Evolutionary conservation across 139 green algal species (phyloP), one percentile per base, ranked within the genome.

Genomic region (Pleodorina starrii): DNA sequence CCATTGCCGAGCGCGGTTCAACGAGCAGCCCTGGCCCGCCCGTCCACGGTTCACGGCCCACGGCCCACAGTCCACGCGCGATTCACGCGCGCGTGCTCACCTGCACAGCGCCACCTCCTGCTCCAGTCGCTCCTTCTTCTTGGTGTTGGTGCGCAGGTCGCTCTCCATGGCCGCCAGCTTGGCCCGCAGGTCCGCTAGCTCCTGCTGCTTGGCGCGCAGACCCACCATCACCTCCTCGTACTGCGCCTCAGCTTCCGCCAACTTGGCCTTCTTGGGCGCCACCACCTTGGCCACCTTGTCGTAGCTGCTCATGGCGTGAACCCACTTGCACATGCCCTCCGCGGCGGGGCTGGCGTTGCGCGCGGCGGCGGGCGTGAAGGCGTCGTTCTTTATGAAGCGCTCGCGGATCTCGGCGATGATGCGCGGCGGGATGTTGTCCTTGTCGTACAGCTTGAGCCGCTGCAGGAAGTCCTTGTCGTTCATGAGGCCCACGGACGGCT

Each of bases 281-380:
- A 95, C 90, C 79, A 96, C 91, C 91, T 96, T 95, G 72, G 94
- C 94, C 76, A 96, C 93, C 91, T 95, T 94, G 85, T 97, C 94
- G 76, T 97, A 97, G n/a, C 87, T 94, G 72, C 86, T 92, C 95
- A 97, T 97, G 71, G 95, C 95, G 79, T 96, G 92, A 38, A 96
- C 94, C 95, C 95, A 92, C 63, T 95, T 96, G 90, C 95, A 97
- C 92, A 97, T 95, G 43, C 94, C 94, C 90, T 96, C 93, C 29
- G 92, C 93, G 2, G 95, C 94, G 21, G 91, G 92, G 12, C 92
- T 95, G 5, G 92, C 92, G 40, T 84, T 91, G 38, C 69, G 76
- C 32, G 79, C 78, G 27, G 69, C 84, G 9, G 48, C 94, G 10
- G 95, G 95, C 21, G 95, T 97, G 93, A 97, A 97, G 38, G 35